Evolutionary conservation across 1,139 yeast species (phyloP).

Genomic region (Blastobotrys serpentis): DNA sequence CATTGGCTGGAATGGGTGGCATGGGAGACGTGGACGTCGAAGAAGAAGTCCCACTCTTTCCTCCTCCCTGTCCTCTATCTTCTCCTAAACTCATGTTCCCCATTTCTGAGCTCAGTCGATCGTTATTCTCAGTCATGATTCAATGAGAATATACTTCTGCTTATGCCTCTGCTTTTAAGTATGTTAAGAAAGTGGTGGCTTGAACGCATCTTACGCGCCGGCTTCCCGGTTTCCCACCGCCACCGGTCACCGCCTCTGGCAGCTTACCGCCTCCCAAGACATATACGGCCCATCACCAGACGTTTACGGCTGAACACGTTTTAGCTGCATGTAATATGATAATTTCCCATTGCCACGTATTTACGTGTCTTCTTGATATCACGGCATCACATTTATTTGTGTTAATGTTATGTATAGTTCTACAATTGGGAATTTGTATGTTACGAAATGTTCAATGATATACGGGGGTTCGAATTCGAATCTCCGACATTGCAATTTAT

Average conservation of each 20-base stretch:
- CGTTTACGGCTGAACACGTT: not conserved
- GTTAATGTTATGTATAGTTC: too few relatives aligned
- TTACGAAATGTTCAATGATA: too few relatives aligned
- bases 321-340: too few relatives aligned
- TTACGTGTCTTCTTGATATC: too few relatives aligned
- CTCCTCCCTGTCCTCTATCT: not conserved
- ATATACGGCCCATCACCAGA: slow-evolving; percentile 2
- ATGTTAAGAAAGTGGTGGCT: slow-evolving; percentile 1
- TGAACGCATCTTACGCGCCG: not conserved
- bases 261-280: slow-evolving; percentile 1
- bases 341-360: too few relatives aligned
- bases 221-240: not conserved
- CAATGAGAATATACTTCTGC: not conserved
- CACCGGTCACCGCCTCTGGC: too few relatives aligned
- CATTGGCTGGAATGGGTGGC: slow-evolving; percentile 20
- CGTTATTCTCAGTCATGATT: not conserved
- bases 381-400: too few relatives aligned
- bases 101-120: slow-evolving; percentile 4
- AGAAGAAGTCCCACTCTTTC: slow-evolving; percentile 2
- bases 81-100: slow-evolving; percentile 8
- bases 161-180: not conserved
- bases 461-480: too few relatives aligned
- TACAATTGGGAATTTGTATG: too few relatives aligned
- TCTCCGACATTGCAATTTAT: too few relatives aligned
- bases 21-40: slow-evolving; percentile 9